A percentile compares a stretch with the other conserved stretches of the same genome.
Evolutionary conservation across 306 rosid species (phyloP).

Genomic region (Boehmeria nivea): DNA sequence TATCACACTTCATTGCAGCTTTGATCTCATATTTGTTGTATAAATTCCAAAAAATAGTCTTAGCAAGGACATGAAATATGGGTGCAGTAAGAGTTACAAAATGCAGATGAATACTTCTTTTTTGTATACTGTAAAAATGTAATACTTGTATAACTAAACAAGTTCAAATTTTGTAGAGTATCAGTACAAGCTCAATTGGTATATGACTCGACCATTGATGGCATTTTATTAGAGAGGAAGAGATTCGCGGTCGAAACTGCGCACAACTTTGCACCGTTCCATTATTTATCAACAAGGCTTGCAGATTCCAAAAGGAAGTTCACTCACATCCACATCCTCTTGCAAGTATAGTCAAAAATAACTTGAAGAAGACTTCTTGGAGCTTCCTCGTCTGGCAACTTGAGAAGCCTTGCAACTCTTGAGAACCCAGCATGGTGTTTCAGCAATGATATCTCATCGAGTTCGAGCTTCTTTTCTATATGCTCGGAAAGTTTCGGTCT

Average conservation of each 20-base stretch:
- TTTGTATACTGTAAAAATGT: too few relatives aligned
- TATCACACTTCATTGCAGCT: too few relatives aligned
- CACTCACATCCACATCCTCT: constrained; percentile 37
- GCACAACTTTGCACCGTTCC: too few relatives aligned
- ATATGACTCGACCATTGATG: neutral
- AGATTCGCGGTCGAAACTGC: too few relatives aligned
- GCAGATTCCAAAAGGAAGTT: neutral
- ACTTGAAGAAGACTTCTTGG: constrained; percentile 57
- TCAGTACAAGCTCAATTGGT: too few relatives aligned
- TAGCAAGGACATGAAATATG: too few relatives aligned
- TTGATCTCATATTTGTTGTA: too few relatives aligned
- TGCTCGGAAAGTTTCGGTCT: constrained; percentile 27
- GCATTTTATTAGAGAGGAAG: neutral
- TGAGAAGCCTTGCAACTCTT: constrained; percentile 68
- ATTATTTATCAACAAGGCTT: neutral
- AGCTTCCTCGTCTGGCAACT: constrained; percentile 44
- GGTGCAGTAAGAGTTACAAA: too few relatives aligned
- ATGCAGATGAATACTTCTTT: too few relatives aligned
- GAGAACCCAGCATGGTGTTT: constrained; percentile 52
- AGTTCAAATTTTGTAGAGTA: too few relatives aligned
- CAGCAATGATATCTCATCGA: constrained; percentile 35
- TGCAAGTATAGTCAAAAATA: constrained; percentile 64
- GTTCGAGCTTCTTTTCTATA: constrained; percentile 31
- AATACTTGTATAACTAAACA: too few relatives aligned
- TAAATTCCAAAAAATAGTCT: too few relatives aligned